A percentile compares a stretch with the other conserved stretches of the same genome.
Evolutionary conservation across 2,329 filamentous ascomycete species (phyloP).

Genomic region (Diplodia sapinea): DNA sequence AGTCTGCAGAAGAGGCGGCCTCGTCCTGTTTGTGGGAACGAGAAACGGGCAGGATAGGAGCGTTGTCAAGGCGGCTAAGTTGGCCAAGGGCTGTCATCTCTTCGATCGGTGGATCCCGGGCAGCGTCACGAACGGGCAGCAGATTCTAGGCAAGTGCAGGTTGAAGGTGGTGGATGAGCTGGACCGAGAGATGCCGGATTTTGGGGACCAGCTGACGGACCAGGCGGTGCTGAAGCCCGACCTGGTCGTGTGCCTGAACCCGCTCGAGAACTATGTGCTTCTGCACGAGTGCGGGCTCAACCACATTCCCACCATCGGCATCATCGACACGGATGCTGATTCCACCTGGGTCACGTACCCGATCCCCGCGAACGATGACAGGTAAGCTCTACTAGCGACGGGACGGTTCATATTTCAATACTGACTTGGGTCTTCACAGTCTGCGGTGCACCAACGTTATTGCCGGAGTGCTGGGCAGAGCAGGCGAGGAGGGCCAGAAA

Average conservation of each 20-base stretch:
- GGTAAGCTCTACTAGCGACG: conserved; percentile 52
- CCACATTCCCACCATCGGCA: conserved; percentile 89
- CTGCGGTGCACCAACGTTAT: conserved; percentile 81
- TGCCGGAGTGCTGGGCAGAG: conserved; percentile 81
- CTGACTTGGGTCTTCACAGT: conserved; percentile 57
- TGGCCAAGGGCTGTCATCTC: conserved; percentile 81
- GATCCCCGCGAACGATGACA: conserved; percentile 96
- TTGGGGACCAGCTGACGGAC: conserved; percentile 67
- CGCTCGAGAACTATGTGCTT: conserved; percentile 86
- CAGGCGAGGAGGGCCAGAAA: conserved; percentile 77
- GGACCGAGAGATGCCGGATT: conserved; percentile 69
- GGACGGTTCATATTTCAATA: background rate
- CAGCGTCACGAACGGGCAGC: conserved; percentile 88
- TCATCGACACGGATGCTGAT: conserved; percentile 92
- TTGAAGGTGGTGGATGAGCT: conserved; percentile 78
- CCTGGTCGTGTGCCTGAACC: conserved; percentile 90
- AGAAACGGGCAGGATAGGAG: conserved; percentile 79
- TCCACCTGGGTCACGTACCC: conserved; percentile 95
- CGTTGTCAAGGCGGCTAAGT: conserved; percentile 79
- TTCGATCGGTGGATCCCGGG: conserved; percentile 95
- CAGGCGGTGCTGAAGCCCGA: conserved; percentile 78
- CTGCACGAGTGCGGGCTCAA: conserved; percentile 89
- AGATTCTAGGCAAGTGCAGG: conserved; percentile 74
- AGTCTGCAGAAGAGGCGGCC: conserved; percentile 78
- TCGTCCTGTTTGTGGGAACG: conserved; percentile 91